phyloP scores from a whole-genome alignment of 306 rosid genomes.

The Cicer chorassanicum region DNA sequence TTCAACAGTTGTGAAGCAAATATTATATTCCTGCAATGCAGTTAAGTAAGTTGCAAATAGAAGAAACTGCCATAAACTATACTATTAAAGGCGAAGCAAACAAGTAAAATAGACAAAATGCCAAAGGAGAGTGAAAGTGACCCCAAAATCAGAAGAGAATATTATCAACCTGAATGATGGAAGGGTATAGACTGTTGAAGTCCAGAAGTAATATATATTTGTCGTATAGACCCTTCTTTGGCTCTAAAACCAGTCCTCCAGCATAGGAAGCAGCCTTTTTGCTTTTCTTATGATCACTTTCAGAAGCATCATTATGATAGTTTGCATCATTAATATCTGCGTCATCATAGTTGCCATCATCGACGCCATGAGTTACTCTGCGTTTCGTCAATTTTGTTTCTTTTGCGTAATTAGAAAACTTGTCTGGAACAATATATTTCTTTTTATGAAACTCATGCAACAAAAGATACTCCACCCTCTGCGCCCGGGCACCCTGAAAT shows the following conservation, averaged over 20 bases:
- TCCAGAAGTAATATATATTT: slow-evolving; percentile 88
- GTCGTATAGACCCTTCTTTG: slow-evolving; percentile 95
- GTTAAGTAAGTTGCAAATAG: slow-evolving; percentile 37
- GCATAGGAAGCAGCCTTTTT: slow-evolving; percentile 87
- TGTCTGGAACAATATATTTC: slow-evolving; percentile 92
- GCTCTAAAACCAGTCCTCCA: slow-evolving; percentile 97
- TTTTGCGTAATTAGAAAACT: slow-evolving; percentile 60
- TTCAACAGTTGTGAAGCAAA: slow-evolving; percentile 95
- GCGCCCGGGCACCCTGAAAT: slow-evolving; percentile 97
- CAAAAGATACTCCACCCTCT: slow-evolving; percentile 92
- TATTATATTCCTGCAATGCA: slow-evolving; percentile 84
- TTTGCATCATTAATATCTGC: slow-evolving; percentile 58
- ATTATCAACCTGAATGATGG: slow-evolving; percentile 87
- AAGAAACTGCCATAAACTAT: slow-evolving; percentile 32
- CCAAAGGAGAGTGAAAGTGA: slow-evolving; percentile 19
- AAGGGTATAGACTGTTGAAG: slow-evolving; percentile 98
- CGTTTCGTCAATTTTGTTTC: slow-evolving; percentile 68
- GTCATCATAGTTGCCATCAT: slow-evolving; percentile 59
- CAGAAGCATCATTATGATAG: slow-evolving; percentile 59
- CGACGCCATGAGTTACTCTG: slow-evolving; percentile 55
- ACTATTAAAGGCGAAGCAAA: not conserved
- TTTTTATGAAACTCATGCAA: slow-evolving; percentile 94
- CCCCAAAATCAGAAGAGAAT: slow-evolving; percentile 4
- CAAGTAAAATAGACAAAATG: slow-evolving; percentile 23
- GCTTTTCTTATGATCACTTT: slow-evolving; percentile 65